Conservation (phyloP, 352 stramenopile species). For the Pythium apleroticum region DNA sequence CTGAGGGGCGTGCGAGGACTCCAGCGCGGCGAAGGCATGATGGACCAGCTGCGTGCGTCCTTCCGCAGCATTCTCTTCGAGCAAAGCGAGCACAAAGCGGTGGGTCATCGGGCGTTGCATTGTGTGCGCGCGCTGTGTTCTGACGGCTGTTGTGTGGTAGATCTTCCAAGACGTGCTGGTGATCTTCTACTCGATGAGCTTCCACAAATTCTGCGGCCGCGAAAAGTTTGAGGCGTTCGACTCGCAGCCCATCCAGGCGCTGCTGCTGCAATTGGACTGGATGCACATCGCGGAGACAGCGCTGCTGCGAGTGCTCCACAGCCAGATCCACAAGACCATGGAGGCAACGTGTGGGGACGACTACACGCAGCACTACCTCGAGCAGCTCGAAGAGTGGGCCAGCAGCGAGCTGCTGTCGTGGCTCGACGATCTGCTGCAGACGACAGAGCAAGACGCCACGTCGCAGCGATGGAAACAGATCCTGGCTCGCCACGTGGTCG, state of each 20-base stretch:
- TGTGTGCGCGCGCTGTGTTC: background rate
- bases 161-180: conserved; percentile 62
- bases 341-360: conserved; percentile 47
- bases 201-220: conserved; percentile 56
- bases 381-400: conserved; percentile 51
- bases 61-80: conserved; percentile 66
- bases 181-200: conserved; percentile 75
- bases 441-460: background rate
- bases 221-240: conserved; percentile 60
- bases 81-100: conserved; percentile 26
- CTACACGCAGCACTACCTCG: conserved; percentile 47
- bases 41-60: conserved; percentile 44
- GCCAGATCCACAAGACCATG: conserved; percentile 56
- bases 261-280: conserved; percentile 62
- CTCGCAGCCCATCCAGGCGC: conserved; percentile 42
- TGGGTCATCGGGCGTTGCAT: conserved; percentile 19
- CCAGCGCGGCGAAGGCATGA: conserved; percentile 32
- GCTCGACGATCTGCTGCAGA: conserved; percentile 52
- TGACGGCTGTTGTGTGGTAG: background rate
- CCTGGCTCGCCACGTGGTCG: conserved; percentile 45
- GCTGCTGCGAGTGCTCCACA: conserved; percentile 51
- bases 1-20: conserved; percentile 21
- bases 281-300: conserved; percentile 48
- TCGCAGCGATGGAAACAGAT: conserved; percentile 44
- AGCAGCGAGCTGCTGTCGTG: conserved; percentile 55